A percentile compares a stretch with the other conserved stretches of the same genome.
phyloP scores from a whole-genome alignment of 2,329 filamentous ascomycete genomes.

The Sclerotinia spermophila region DNA sequence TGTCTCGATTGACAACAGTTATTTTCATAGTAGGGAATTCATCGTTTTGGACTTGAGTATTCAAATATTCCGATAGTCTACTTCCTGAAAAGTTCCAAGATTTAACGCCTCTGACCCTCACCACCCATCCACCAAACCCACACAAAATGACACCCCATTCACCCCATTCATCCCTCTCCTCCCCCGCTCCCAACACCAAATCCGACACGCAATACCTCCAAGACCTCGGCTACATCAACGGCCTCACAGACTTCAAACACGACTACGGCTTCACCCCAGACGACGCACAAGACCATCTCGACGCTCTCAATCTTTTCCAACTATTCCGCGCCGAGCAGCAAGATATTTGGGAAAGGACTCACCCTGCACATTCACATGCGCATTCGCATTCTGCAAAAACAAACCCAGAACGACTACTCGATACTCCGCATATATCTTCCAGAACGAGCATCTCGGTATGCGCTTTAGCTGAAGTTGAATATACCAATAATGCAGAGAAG shows the following conservation, averaged over 20 bases:
- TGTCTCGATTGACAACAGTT: background rate
- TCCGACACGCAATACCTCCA: background rate
- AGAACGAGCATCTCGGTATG: background rate
- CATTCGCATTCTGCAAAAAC: background rate
- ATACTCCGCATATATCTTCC: background rate
- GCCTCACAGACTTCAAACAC: background rate
- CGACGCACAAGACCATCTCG: background rate
- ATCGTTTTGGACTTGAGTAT: background rate
- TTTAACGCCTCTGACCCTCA: background rate
- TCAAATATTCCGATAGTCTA: background rate
- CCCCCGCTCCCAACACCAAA: background rate
- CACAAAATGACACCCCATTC: background rate
- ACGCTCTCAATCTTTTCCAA: background rate
- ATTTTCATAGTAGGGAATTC: background rate
- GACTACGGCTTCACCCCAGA: background rate
- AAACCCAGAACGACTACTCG: too few relatives aligned
- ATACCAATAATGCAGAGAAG: too few relatives aligned
- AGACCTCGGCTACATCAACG: background rate
- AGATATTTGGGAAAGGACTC: background rate
- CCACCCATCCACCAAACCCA: background rate
- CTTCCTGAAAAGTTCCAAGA: too few relatives aligned
- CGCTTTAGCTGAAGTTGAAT: background rate
- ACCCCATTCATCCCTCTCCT: too few relatives aligned
- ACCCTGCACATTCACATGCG: background rate
- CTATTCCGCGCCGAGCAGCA: slow-evolving; percentile 1